Percentiles rank a stretch among this genome's conserved stretches.
Conservation (phyloP, 768 basidiomycete genomes). For the Tricholoma furcatifolium region DNA sequence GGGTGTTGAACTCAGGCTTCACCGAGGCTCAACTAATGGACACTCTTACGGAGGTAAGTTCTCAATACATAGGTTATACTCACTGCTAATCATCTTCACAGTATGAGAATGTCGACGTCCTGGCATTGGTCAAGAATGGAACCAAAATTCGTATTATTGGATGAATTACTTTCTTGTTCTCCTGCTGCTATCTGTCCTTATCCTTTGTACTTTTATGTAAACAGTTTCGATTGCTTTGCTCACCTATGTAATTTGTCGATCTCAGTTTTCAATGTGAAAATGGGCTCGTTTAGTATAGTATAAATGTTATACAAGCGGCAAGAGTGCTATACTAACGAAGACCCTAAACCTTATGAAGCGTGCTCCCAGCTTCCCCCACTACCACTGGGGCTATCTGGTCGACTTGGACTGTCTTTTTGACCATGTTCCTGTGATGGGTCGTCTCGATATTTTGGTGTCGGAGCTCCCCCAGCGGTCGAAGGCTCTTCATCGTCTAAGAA, state of each 20-base stretch:
- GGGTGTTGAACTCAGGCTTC: conserved; percentile 84
- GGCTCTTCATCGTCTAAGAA: conserved; percentile 81
- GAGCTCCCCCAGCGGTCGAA: conserved; percentile 29
- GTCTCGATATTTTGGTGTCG: conserved; percentile 47
- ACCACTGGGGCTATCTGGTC: conserved; percentile 35
- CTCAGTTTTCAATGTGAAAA: no score
- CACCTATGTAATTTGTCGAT: neutral
- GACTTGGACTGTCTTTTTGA: conserved; percentile 14
- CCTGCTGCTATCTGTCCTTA: neutral
- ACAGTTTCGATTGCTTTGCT: conserved; percentile 4
- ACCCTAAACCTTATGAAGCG: conserved; percentile 32
- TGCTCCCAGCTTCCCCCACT: conserved; percentile 79
- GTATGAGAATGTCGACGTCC: conserved; percentile 87
- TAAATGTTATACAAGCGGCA: neutral
- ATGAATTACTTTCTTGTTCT: conserved; percentile 6
- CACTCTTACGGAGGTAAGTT: conserved; percentile 73
- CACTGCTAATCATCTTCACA: conserved; percentile 28
- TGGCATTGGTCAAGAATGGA: conserved; percentile 80
- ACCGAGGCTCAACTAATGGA: conserved; percentile 90
- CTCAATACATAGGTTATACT: conserved; percentile 4
- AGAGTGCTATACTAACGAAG: neutral
- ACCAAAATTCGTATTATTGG: conserved; percentile 74
- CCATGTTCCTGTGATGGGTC: conserved; percentile 40
- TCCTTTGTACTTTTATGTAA: conserved; percentile 1
- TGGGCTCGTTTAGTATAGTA: neutral